Evolutionary conservation across 352 stramenopile species (phyloP), one percentile per base, ranked within the genome.

Genomic region (Nothophytophthora sp.): DNA sequence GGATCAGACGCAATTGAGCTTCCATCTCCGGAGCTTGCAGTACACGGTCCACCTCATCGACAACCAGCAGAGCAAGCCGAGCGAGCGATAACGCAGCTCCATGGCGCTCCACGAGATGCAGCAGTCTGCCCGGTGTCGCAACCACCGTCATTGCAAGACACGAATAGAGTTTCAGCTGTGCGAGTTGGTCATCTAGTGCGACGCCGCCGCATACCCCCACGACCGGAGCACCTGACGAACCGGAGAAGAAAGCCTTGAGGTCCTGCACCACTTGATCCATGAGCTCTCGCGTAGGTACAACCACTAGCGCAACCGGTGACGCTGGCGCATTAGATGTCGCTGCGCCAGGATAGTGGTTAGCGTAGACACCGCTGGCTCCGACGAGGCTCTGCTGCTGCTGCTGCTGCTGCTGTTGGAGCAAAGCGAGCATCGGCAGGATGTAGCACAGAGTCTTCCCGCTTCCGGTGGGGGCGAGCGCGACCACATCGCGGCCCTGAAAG

Each of bases 41-140:
- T 42, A 99, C 80, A 36, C 96, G 86, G 65, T 99, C 97, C 4
- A 96, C 96, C 63, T 99, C 97, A 60, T 99, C 97, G 5, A 99
- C 16, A 88, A 92, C 54, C 86, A 90, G 42, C 63, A 74, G 74
- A 46, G 41, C 70, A 77, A 62, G 23, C 30, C 22, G 25, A 52
- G 34, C 19, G 67, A 70, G 59, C 15, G 67, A 68, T 8, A 84
- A 27, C 11, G 33, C 28, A 12, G 40, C 32, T 33, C 13, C 36
- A 70, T 54, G 38, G 47, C 53, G 13, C 43, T 73, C 33, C 1
- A 80, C 8, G 20, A 88, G 25, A 60, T 90, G 53, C 79, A 84
- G 43, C 34, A 90, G 52, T 13, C 79, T 67, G 19, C 79, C 79
- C 4, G 79, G 76, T 5, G 79, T 90, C 3, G 79, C 72, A 6